Evolutionary conservation across 2,329 filamentous ascomycete species (phyloP).

Genomic region (Claviceps cyperi): DNA sequence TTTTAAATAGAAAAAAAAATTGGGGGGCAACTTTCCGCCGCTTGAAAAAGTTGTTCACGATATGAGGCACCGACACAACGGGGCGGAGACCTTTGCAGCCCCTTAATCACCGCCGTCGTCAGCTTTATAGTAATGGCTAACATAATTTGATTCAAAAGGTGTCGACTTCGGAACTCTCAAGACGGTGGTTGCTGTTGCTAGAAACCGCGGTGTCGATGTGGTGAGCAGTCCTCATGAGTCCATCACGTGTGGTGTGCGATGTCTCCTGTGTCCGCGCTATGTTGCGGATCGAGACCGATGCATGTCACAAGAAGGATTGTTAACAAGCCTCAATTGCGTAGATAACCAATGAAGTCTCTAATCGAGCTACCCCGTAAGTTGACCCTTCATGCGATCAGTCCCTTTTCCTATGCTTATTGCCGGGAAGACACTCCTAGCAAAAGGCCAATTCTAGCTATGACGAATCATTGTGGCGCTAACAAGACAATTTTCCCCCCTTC

Average conservation of each 20-base stretch:
- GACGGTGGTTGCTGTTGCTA: constrained; percentile 92
- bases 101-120: background rate
- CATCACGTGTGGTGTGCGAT: background rate
- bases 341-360: constrained; percentile 99
- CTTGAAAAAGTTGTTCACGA: background rate
- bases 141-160: constrained; percentile 30
- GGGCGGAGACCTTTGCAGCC: background rate
- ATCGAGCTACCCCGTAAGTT: constrained; percentile 92
- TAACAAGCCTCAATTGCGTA: constrained; percentile 22
- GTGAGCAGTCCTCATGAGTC: constrained; percentile 42
- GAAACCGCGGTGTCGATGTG: constrained; percentile 98
- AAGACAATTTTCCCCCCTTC: constrained; percentile 2
- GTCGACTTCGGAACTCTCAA: constrained; percentile 94
- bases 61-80: background rate
- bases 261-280: background rate
- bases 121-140: constrained; percentile 6
- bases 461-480: too few species aligned
- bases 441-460: background rate
- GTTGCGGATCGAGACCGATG: background rate
- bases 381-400: constrained; percentile 7
- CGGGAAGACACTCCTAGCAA: background rate
- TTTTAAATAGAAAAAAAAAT: too few species aligned
- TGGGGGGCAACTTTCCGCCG: too few species aligned
- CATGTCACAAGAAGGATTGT: background rate
- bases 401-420: constrained; percentile 1